Base-by-base conservation (phyloP, 768 basidiomycete species). In the Lactifluus echinatus region DNA sequence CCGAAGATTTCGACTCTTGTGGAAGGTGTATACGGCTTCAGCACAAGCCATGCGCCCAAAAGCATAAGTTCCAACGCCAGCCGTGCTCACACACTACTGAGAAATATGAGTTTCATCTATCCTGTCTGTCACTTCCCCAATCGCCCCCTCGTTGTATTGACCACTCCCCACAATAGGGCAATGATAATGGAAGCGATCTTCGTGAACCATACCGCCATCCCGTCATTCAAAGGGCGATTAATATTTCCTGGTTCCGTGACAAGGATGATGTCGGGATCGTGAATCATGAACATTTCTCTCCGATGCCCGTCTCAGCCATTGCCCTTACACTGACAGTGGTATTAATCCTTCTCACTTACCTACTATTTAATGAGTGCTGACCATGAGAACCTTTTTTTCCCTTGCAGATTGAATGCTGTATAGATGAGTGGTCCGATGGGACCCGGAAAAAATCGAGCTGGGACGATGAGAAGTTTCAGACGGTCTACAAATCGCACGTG, bases 161-260 rank as follows among this genome's bases (percentile, higher is more conserved):
- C 11, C 34, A 10, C 10, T 11, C 34, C 34, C 12, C 4, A 34
- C 12, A 34, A 14, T 10, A 15, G 34, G 11, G 11, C 14, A 11
- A 34, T 12, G 34, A 14, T 34, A 33, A 23, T 7, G 23, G 34
- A 10, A 50, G n/a, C n/a, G n/a, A 17, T 3, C 48, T 11, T 23
- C 34, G 31, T 5, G 23, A 46, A 6, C 53, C 34, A 39, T 54
- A 54, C 19, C 53, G 36, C 12, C 54, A 55, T 21, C 54, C 54
- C 10, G 42, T 49, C 19, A 47, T 55, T n/a, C 54, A 55, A 42
- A 19, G 19, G 23, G 37, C 45, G 2, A 55, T 55, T 28, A 40
- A 55, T 8, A 42, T 29, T 7, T 26, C 17, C 8, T 55, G 46
- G 46, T 55, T 55, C n/a, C 43, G 43, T 19, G 19, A 45, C 24